Evolutionary conservation across 768 basidiomycete species (phyloP).

Genomic region (Serendipita sp.): DNA sequence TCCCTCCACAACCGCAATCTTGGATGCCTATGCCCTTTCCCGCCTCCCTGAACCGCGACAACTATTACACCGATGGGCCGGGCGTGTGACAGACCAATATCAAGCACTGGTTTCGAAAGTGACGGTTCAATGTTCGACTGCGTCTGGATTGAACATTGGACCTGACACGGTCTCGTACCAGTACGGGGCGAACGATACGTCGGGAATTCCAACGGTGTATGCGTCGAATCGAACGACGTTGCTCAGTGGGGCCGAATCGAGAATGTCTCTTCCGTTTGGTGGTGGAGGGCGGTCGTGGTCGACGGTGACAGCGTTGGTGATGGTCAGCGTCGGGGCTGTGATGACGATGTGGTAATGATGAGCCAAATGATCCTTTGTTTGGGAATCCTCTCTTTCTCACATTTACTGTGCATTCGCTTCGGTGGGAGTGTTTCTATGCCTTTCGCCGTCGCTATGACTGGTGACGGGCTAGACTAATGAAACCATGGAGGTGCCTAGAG

Average conservation of each 20-base stretch:
- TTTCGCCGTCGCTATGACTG: too few species aligned
- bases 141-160: conserved; percentile 22
- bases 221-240: conserved; percentile 45
- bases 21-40: neutral
- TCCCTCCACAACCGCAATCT: neutral
- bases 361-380: too few species aligned
- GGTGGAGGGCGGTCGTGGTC: neutral
- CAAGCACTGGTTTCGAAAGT: conserved; percentile 49
- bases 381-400: too few species aligned
- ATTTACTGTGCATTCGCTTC: too few species aligned
- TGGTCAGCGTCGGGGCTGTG: too few species aligned
- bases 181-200: conserved; percentile 40
- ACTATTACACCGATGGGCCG: neutral
- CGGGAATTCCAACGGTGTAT: conserved; percentile 35
- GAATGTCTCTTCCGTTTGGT: neutral
- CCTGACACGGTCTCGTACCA: conserved; percentile 40
- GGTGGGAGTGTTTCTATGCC: too few species aligned
- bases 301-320: too few species aligned
- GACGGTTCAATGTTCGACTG: conserved; percentile 46
- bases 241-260: conserved; percentile 28
- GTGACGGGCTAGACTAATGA: too few species aligned
- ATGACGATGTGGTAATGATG: too few species aligned
- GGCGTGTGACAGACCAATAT: conserved; percentile 39
- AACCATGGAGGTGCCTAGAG: too few species aligned
- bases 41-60: too few species aligned